Percentiles rank a stretch among this genome's conserved stretches.
These are phyloP conservation scores for Flaveria brownii DNA, from an alignment of 129 eudicot species.

Conservation along the genomic window DNA sequence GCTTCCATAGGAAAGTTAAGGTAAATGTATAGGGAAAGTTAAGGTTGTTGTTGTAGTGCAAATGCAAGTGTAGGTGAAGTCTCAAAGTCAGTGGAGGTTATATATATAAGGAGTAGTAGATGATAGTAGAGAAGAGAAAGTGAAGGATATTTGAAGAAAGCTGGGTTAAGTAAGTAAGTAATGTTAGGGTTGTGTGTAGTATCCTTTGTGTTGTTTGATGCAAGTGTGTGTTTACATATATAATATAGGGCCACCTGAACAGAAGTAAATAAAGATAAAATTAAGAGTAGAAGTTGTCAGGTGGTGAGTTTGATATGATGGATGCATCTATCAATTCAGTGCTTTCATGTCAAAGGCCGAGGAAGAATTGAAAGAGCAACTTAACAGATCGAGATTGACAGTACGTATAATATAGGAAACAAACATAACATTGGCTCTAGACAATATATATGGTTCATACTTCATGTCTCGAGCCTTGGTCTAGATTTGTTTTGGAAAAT, in stretches of 20 bases:
- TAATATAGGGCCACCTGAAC: constrained; percentile 36
- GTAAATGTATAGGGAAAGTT: constrained; percentile 44
- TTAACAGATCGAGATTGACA: background rate
- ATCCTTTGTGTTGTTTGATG: constrained; percentile 29
- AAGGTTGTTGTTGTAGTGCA: constrained; percentile 32
- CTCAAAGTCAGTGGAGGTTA: constrained; percentile 57
- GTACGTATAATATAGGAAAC: background rate
- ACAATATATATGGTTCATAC: constrained; percentile 6
- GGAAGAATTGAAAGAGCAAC: constrained; percentile 52
- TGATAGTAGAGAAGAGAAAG: background rate
- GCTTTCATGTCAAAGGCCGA: constrained; percentile 72
- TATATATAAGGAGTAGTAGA: background rate
- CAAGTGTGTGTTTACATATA: background rate
- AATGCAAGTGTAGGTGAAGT: constrained; percentile 21
- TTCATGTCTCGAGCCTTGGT: constrained; percentile 13
- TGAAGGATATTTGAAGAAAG: constrained; percentile 13
- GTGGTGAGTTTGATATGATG: constrained; percentile 42
- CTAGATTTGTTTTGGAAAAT: background rate
- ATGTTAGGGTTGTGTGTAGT: constrained; percentile 32
- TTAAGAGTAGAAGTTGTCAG: constrained; percentile 8
- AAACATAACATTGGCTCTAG: constrained; percentile 7
- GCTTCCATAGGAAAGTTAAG: constrained; percentile 57
- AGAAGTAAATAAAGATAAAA: constrained; percentile 55
- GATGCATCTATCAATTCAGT: constrained; percentile 84
- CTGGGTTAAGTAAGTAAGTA: too few relatives aligned